Base-by-base conservation (phyloP, 129 eudicot species). In the Artemisia argyi region DNA sequence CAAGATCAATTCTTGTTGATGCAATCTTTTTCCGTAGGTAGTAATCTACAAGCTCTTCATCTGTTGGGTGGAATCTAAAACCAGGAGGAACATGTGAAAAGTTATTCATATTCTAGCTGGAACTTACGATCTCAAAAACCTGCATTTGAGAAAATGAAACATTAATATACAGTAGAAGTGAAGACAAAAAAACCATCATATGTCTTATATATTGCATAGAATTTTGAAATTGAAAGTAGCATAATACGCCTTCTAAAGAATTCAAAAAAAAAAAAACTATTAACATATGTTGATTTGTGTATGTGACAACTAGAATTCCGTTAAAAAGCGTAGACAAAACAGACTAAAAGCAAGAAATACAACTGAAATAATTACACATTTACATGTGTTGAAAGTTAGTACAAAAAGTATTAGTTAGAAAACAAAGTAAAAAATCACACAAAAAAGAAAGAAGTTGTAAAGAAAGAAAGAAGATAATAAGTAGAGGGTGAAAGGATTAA, bases 61-160 rank as follows among this genome's bases (percentile, higher is more conserved):
- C 97, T 0, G 97, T 91, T 20, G 97, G 97, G 75, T 91, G 97
- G 73, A 92, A 92, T 78, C 97, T 74, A 73, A 92, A 92, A 49
- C 97, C 97, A 1, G 96, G 97, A 74, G 97, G 97, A 71, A 92
- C 97, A 48, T 82, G 97, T 49, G 96, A 84, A 86, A 88, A 88
- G 30, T 83, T 74, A 68, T 91, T 75, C 97, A 91, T 91, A 19
- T 58, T 84, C 46, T 39, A 39, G 46, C 73, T 68, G 30, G 80
- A 63, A 61, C 35, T 58, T 63, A 62, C 17, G 42, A 10, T 42
- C 28, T 70, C 6, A 26, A 66, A 50, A 58, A 68, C 65, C 88
- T 84, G 89, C 83, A 75, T 55, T 77, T 70, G 59, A 64, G 54
- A 68, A 64, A 61, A 61, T 28, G 32, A n/a, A 39, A 32, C 51